A percentile compares a stretch with the other conserved stretches of the same genome.
These are phyloP conservation scores for Xerophyta viscosa DNA, from an alignment of 106 monocot genomes.

Conservation along the genomic window DNA sequence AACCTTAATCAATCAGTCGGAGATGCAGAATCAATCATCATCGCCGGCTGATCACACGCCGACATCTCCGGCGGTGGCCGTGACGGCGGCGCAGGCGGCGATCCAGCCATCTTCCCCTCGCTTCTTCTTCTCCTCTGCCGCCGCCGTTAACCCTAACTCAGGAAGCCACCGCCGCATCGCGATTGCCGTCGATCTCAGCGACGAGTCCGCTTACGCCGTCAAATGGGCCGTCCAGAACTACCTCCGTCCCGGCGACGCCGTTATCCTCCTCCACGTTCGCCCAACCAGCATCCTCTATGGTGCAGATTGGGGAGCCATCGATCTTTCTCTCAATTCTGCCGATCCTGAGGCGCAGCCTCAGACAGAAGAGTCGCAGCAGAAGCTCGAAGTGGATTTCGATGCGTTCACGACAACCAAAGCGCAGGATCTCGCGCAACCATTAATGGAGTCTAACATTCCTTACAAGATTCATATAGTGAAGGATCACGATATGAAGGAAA, in stretches of 20 bases:
- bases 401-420: conserved; percentile 64
- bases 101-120: conserved; percentile 52
- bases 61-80: not conserved
- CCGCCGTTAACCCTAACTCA: conserved; percentile 10
- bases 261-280: conserved; percentile 70
- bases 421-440: conserved; percentile 53
- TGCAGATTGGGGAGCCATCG: conserved; percentile 55
- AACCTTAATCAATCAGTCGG: not conserved
- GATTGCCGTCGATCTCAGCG: conserved; percentile 67
- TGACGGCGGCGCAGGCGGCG: conserved; percentile 4
- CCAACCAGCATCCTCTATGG: conserved; percentile 59
- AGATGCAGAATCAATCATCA: not conserved
- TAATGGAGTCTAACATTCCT: conserved; percentile 51
- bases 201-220: conserved; percentile 59
- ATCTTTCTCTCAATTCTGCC: conserved; percentile 20
- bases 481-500: conserved; percentile 83
- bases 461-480: conserved; percentile 80
- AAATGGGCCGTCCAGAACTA: conserved; percentile 76
- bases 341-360: conserved; percentile 4
- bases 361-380: conserved; percentile 32
- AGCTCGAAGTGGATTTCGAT: conserved; percentile 67
- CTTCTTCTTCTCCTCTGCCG: conserved; percentile 39
- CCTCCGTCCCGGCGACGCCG: conserved; percentile 80
- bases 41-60: not conserved
- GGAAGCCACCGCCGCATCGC: conserved; percentile 60